Percentiles rank a stretch among this genome's conserved stretches.
Conservation (phyloP, 2,329 filamentous ascomycete genomes). For the Metarhizium sp. region DNA sequence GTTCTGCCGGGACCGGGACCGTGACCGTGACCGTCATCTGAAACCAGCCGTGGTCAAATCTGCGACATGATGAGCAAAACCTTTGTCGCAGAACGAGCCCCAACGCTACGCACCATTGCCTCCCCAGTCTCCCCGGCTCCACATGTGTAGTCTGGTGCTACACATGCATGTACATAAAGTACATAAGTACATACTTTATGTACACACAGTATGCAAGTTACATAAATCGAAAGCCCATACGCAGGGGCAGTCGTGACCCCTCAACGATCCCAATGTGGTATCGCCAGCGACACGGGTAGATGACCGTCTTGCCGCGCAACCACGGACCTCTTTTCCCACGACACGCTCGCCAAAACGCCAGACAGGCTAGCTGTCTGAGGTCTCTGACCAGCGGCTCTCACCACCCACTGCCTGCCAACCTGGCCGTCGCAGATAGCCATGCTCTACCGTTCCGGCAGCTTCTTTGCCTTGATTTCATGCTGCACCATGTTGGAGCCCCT, state of each 20-base stretch:
- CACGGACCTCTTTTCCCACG: slow-evolving; percentile 3
- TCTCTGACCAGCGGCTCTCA: background rate
- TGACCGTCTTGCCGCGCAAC: background rate
- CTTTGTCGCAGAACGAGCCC: background rate
- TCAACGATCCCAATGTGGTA: background rate
- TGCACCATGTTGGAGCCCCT: background rate
- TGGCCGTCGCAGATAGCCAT: background rate
- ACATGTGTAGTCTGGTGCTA: too few species aligned
- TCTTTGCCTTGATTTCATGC: background rate
- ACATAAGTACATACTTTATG: too few species aligned
- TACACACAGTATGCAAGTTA: too few species aligned
- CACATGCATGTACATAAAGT: too few species aligned
- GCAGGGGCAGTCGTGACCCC: too few species aligned
- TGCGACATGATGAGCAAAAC: slow-evolving; percentile 1
- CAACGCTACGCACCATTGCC: background rate
- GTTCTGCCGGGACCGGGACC: too few species aligned
- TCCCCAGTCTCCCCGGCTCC: too few species aligned
- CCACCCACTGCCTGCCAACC: background rate
- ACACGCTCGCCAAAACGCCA: background rate
- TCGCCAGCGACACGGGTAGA: background rate
- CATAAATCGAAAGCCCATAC: too few species aligned
- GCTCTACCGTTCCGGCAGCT: too few species aligned
- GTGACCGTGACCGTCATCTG: background rate
- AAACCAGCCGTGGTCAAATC: slow-evolving; percentile 1
- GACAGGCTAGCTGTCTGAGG: slow-evolving; percentile 3